Conservation (phyloP, 2,329 filamentous ascomycete genomes). For the Cladosporium cucumerinum region DNA sequence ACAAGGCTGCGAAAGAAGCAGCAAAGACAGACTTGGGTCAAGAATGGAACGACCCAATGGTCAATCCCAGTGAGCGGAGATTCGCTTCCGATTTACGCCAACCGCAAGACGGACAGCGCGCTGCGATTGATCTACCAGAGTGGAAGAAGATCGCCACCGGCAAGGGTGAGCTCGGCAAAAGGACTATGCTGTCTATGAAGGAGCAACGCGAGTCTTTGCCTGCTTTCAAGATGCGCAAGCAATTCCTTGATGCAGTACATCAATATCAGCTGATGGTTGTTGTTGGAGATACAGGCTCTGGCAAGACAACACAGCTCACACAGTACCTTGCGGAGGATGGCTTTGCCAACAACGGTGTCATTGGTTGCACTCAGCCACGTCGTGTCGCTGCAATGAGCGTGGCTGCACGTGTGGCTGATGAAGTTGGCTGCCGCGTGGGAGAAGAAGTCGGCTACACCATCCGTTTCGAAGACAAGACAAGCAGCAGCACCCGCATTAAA, state of each 20-base stretch:
- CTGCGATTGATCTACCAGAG: constrained; percentile 72
- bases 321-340: constrained; percentile 93
- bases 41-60: constrained; percentile 98
- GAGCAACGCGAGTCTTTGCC: constrained; percentile 88
- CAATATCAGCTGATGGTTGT: constrained; percentile 93
- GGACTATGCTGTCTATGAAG: constrained; percentile 89
- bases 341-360: constrained; percentile 80
- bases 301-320: constrained; percentile 94
- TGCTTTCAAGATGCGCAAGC: constrained; percentile 81
- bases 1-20: constrained; percentile 68
- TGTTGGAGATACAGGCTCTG: constrained; percentile 93
- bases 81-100: constrained; percentile 85
- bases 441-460: constrained; percentile 96
- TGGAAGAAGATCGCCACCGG: constrained; percentile 79
- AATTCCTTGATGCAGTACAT: constrained; percentile 80
- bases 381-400: constrained; percentile 98
- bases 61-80: constrained; percentile 74
- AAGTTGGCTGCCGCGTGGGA: constrained; percentile 86
- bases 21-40: constrained; percentile 77
- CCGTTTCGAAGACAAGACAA: constrained; percentile 93
- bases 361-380: constrained; percentile 94
- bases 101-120: constrained; percentile 51
- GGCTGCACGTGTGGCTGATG: constrained; percentile 91
- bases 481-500: constrained; percentile 86
- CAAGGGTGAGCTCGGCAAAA: constrained; percentile 78